Evolutionary conservation across 2,329 filamentous ascomycete genomes (phyloP).

Genomic region (Alternaria metachromatica): DNA sequence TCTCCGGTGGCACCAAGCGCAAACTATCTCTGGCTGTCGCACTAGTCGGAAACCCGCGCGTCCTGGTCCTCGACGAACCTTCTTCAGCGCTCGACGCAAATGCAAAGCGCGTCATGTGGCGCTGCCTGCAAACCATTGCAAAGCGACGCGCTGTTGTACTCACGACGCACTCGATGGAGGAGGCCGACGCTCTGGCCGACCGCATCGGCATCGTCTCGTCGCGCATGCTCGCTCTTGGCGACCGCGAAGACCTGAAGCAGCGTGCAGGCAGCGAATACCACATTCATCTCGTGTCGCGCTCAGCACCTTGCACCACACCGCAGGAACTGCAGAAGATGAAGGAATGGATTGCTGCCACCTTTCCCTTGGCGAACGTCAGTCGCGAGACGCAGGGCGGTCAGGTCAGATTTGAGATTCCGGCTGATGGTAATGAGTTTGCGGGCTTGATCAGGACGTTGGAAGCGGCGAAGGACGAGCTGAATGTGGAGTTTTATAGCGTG

Average conservation of each 20-base stretch:
- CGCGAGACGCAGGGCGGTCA: neutral
- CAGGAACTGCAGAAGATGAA: neutral
- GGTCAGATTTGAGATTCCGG: neutral
- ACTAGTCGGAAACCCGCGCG: slow-evolving; percentile 87
- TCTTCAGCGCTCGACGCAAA: slow-evolving; percentile 88
- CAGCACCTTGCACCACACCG: neutral
- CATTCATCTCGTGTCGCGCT: neutral
- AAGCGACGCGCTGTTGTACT: neutral
- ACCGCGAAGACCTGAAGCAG: neutral
- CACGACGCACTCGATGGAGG: neutral
- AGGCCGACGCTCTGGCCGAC: neutral
- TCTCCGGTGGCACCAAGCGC: slow-evolving; percentile 92
- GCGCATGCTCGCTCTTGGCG: neutral
- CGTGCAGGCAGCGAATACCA: neutral
- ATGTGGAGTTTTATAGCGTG: neutral
- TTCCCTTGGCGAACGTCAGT: neutral
- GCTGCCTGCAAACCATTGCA: slow-evolving; percentile 31
- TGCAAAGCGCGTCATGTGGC: slow-evolving; percentile 93
- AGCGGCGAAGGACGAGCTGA: neutral
- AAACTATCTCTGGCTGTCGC: slow-evolving; percentile 90
- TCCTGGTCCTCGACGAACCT: slow-evolving; percentile 88
- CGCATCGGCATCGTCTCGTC: neutral
- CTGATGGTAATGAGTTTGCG: neutral
- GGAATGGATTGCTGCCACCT: neutral
- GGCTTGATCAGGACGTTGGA: neutral